Base-by-base conservation (phyloP, 176 grass and related monocot genomes). In the Themeda triandra region DNA sequence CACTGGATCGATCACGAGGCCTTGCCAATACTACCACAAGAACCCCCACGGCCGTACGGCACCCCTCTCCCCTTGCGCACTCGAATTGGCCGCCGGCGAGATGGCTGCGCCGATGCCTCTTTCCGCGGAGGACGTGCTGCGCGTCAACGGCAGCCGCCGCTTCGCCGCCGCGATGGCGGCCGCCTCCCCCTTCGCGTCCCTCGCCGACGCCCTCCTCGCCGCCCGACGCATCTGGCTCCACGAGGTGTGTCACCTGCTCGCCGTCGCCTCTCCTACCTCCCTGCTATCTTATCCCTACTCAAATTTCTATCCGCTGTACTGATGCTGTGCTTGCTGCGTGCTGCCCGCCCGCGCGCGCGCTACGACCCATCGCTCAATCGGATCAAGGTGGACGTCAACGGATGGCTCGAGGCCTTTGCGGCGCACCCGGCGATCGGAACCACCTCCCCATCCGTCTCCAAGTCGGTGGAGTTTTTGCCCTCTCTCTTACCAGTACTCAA, bases 321-420 rank as follows among this genome's bases (percentile, higher is more conserved):
- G n/a, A 48, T 46, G 25, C 59, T 46, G 25, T 82, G 51, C 54
- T 74, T 73, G 69, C 15, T 14, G 4, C 71, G 44, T 84, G 44
- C 64, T 66, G 75, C 24, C 35, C 63, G 67, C 53, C 81, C 67
- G 70, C 18, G 46, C 21, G 32, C 53, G 63, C 53, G n/a, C 60
- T 24, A 9, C 37, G 66, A 31, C 9, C 36, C 19, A 6, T 0
- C 29, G 58, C 41, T 13, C 32, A 5, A 42, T 77, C 42, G 73
- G 66, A 90, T 82, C 73, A 63, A 99, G 96, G 91, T 99, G 10
- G 91, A 96, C 44, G 91, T 99, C 81, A 90, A 78, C 37, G 96
- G 96, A 90, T 99, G 96, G 96, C 88, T 96, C 13, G 96, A 99
- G 93, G 91, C 86, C 54, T 99, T 99, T 69, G 83, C 93, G 0